phyloP scores from a whole-genome alignment of 768 basidiomycete genomes.

The Boletus pseudo-olivaceus region DNA sequence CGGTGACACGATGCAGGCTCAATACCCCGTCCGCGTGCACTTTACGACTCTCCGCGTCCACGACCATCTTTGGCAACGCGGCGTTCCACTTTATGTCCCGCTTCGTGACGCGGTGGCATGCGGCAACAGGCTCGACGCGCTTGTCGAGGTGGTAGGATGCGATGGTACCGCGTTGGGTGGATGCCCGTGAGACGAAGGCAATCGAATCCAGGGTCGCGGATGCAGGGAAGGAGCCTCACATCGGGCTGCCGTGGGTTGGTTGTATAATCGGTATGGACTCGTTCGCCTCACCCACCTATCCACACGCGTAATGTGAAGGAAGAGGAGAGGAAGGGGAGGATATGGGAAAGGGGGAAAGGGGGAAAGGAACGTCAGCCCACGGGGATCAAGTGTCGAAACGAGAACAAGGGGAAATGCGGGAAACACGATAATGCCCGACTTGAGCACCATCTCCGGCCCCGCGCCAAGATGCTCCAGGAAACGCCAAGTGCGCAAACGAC shows the following conservation, averaged over 20 bases:
- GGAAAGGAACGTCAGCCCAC: too few relatives aligned
- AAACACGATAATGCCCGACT: conserved; percentile 86
- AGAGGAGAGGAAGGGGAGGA: too few relatives aligned
- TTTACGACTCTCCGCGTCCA: conserved; percentile 91
- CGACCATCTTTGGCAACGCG: conserved; percentile 73
- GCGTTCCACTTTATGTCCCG: conserved; percentile 94
- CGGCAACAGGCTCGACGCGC: conserved; percentile 66
- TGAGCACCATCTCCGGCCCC: conserved; percentile 92
- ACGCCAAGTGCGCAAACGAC: too few relatives aligned
- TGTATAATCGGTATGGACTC: conserved; percentile 96
- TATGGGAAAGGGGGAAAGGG: too few relatives aligned
- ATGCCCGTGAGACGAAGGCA: conserved; percentile 78
- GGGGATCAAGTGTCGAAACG: too few relatives aligned
- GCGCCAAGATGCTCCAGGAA: conserved; percentile 74
- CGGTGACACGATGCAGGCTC: neutral
- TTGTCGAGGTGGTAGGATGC: conserved; percentile 69
- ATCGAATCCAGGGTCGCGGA: conserved; percentile 85
- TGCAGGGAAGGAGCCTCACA: conserved; percentile 85
- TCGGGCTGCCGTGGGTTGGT: conserved; percentile 79
- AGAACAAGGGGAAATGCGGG: too few relatives aligned
- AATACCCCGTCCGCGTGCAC: conserved; percentile 77
- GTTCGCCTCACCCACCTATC: conserved; percentile 97
- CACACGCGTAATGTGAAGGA: conserved; percentile 48
- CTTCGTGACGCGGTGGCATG: conserved; percentile 76
- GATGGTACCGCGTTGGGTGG: conserved; percentile 57